These are phyloP conservation scores for Pseudogymnoascus sp. DNA, from an alignment of 2,329 filamentous ascomycete species.

Conservation along the genomic window DNA sequence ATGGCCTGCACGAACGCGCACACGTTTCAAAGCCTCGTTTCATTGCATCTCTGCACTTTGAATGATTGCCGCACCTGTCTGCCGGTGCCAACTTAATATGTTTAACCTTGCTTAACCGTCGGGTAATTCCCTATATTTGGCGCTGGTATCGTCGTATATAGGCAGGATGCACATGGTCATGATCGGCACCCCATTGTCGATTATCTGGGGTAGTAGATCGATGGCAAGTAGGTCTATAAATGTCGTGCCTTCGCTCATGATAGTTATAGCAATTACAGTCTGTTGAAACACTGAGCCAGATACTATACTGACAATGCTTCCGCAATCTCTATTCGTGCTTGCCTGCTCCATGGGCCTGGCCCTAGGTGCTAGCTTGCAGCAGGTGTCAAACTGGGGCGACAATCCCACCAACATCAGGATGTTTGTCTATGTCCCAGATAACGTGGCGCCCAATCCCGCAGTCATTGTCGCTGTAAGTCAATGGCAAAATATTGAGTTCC, in stretches of 20 bases:
- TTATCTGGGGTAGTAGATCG: not conserved
- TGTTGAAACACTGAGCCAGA: not conserved
- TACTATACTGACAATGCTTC: not conserved
- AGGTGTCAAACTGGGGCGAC: conserved; percentile 34
- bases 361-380: conserved; percentile 7
- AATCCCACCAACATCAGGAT: conserved; percentile 35
- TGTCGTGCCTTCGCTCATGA: not conserved
- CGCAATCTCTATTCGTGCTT: not conserved
- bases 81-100: not conserved
- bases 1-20: no score
- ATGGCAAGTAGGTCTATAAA: not conserved
- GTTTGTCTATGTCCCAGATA: conserved; percentile 40
- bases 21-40: not conserved
- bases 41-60: not conserved
- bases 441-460: conserved; percentile 38
- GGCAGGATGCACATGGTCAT: not conserved
- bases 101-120: not conserved
- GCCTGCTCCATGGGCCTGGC: not conserved
- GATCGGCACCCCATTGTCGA: not conserved
- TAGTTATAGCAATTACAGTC: not conserved
- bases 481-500: not conserved
- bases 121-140: not conserved
- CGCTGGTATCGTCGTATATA: not conserved
- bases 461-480: conserved; percentile 44
- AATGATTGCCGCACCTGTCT: not conserved